Conservation (phyloP, 441 rosid species). For the Gossypium gossypioides region DNA sequence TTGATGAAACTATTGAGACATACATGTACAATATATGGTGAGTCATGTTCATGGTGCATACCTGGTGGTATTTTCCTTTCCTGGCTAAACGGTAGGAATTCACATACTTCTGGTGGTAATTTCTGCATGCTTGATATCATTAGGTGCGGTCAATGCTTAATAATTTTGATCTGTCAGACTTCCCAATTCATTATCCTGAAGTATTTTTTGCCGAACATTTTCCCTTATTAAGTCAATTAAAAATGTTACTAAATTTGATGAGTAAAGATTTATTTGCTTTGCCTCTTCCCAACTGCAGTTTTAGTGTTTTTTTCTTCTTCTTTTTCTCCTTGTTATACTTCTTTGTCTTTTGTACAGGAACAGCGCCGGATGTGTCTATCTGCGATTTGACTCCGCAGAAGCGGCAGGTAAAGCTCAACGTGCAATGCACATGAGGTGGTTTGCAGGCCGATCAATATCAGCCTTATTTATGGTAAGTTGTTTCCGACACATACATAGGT, state of each 20-base stretch:
- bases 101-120: neutral
- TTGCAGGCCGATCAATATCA: slow-evolving; percentile 70
- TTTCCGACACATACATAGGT: no score
- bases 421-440: slow-evolving; percentile 91
- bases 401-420: slow-evolving; percentile 60
- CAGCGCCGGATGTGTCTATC: slow-evolving; percentile 61
- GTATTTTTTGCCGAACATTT: neutral
- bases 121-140: neutral
- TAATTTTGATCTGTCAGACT: neutral
- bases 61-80: neutral
- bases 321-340: neutral
- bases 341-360: slow-evolving; percentile 30
- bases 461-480: slow-evolving; percentile 63
- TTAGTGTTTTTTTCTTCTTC: neutral
- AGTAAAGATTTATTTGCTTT: neutral
- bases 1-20: neutral
- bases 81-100: neutral
- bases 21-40: neutral
- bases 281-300: neutral
- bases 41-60: neutral
- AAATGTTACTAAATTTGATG: neutral
- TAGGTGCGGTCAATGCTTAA: neutral
- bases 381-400: slow-evolving; percentile 52
- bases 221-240: no score
- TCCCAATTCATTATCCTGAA: neutral